These are phyloP conservation scores for Wickerhamiella nectarea DNA, from an alignment of 805 yeast genomes.

Conservation along the genomic window DNA sequence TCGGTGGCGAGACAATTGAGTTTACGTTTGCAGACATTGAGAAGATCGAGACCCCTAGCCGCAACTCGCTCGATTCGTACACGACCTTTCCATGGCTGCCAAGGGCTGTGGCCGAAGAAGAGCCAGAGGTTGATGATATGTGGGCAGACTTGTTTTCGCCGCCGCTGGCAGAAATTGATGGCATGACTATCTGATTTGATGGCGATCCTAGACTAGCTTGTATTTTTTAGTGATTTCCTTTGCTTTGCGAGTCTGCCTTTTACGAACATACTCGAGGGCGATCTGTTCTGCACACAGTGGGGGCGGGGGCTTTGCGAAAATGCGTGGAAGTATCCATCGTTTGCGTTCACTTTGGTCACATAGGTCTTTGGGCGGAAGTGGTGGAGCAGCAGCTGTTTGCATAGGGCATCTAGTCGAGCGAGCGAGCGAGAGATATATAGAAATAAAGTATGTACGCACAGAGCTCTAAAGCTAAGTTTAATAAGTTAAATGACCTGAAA, in stretches of 20 bases:
- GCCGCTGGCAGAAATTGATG: not conserved
- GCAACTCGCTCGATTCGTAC: not conserved
- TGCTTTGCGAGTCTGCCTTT: not conserved
- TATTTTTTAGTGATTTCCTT: not conserved
- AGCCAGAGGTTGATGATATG: not conserved
- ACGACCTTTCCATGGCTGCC: not conserved
- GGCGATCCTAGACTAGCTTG: not conserved
- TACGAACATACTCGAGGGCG: not conserved
- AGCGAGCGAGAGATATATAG: not conserved
- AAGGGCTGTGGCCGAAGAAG: not conserved
- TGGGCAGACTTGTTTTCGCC: not conserved
- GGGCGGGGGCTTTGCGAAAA: not conserved
- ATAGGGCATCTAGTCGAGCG: not conserved
- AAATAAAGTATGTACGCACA: too few relatives aligned
- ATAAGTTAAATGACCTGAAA: conserved; percentile 2
- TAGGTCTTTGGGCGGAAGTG: not conserved
- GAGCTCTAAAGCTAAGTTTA: not conserved
- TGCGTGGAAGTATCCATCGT: not conserved
- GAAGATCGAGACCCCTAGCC: not conserved
- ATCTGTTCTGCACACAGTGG: not conserved
- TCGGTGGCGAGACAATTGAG: not conserved
- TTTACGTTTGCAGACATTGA: not conserved
- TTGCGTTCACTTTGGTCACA: not conserved
- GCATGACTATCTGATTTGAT: too few relatives aligned
- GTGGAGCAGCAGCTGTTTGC: not conserved